phyloP scores from a whole-genome alignment of 2,329 filamentous ascomycete genomes.

The Didymella segeticola region DNA sequence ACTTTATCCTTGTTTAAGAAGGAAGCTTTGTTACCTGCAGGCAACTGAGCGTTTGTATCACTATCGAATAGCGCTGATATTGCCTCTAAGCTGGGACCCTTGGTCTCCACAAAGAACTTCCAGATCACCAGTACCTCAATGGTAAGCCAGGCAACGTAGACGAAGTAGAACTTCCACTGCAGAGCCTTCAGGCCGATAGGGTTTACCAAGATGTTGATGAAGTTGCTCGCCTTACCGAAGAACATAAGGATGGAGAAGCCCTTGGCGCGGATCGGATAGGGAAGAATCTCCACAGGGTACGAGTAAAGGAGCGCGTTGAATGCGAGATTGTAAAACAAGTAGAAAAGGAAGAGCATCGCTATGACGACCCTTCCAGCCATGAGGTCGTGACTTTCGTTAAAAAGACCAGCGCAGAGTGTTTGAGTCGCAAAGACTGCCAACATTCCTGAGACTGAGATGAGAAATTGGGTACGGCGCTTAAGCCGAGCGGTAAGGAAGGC shows the following conservation, averaged over 20 bases:
- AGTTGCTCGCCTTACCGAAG: neutral
- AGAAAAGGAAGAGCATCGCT: neutral
- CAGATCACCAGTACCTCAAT: neutral
- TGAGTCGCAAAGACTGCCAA: neutral
- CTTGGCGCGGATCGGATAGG: neutral
- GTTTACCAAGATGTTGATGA: neutral
- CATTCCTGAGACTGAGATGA: neutral
- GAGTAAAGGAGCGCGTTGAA: neutral
- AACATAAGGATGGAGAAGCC: neutral
- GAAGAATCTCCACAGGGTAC: neutral
- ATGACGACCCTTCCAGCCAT: neutral
- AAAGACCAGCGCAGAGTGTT: too few relatives aligned
- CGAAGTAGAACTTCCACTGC: neutral
- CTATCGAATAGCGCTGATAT: too few relatives aligned
- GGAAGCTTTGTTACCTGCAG: too few relatives aligned
- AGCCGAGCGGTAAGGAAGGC: neutral
- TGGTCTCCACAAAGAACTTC: neutral
- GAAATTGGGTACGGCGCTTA: neutral
- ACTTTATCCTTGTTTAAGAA: too few relatives aligned
- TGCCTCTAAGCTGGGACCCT: too few relatives aligned
- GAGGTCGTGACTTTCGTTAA: too few relatives aligned
- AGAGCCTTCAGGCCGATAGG: neutral
- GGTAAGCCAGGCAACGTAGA: neutral
- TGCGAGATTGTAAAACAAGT: neutral
- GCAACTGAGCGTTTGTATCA: too few relatives aligned